Evolutionary conservation across 805 yeast species (phyloP).

Genomic region (Torulaspora quercuum): DNA sequence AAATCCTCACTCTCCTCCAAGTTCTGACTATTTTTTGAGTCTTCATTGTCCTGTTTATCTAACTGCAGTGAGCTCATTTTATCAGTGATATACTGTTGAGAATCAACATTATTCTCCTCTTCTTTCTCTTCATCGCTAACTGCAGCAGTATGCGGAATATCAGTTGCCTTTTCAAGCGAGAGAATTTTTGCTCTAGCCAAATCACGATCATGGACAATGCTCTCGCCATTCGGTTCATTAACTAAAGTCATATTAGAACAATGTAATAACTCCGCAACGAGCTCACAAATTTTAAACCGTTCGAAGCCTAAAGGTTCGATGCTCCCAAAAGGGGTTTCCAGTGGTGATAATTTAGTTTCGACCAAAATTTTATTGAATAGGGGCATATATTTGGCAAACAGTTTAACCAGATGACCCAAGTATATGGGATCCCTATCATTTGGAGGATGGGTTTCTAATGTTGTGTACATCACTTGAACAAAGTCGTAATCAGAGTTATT

Average conservation of each 20-base stretch:
- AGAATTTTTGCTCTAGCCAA: constrained; percentile 44
- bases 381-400: constrained; percentile 73
- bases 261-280: constrained; percentile 89
- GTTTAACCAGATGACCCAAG: constrained; percentile 75
- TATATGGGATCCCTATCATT: constrained; percentile 89
- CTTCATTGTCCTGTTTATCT: constrained; percentile 4
- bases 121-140: constrained; percentile 20
- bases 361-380: constrained; percentile 59
- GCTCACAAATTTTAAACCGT: constrained; percentile 85
- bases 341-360: constrained; percentile 36
- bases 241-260: constrained; percentile 93
- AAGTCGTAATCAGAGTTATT: constrained; percentile 94
- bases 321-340: constrained; percentile 45
- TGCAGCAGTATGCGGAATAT: constrained; percentile 3
- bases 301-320: constrained; percentile 90
- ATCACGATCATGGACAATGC: constrained; percentile 68
- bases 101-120: constrained; percentile 2
- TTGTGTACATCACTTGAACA: constrained; percentile 77
- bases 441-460: constrained; percentile 88
- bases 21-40: constrained; percentile 2
- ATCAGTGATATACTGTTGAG: constrained; percentile 5
- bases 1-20: constrained; percentile 8
- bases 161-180: constrained; percentile 19
- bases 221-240: constrained; percentile 71
- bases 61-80: constrained; percentile 11